These are phyloP conservation scores for Trichosporon sp. DNA, from an alignment of 1,284 basidiomycete species.

Conservation along the genomic window DNA sequence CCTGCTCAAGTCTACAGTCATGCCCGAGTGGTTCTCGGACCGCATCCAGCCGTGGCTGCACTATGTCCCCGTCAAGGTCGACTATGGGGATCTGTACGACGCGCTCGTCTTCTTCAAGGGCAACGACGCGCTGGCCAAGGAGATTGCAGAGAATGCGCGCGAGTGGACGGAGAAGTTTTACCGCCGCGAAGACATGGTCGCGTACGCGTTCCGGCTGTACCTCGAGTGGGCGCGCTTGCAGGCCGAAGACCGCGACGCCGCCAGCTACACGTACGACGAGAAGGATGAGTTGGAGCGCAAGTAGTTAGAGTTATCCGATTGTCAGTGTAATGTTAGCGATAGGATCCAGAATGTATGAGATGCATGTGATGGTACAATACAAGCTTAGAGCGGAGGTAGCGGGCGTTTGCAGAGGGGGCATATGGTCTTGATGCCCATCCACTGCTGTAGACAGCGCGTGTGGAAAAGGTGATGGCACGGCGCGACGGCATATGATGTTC, in stretches of 20 bases:
- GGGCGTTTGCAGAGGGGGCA: conserved; percentile 83
- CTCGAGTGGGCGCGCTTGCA: conserved; percentile 52
- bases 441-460: conserved; percentile 78
- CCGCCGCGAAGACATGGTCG: conserved; percentile 53
- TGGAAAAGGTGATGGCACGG: conserved; percentile 89
- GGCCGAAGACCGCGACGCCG: conserved; percentile 31
- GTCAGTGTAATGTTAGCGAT: background rate
- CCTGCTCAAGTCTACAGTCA: conserved; percentile 52
- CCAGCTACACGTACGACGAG: conserved; percentile 44
- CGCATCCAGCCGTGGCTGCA: conserved; percentile 58
- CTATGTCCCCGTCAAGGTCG: conserved; percentile 57
- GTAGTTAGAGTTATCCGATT: background rate
- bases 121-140: conserved; percentile 49
- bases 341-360: background rate
- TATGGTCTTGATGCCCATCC: conserved; percentile 89
- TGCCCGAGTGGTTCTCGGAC: conserved; percentile 57
- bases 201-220: conserved; percentile 52
- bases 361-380: conserved; percentile 3
- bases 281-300: conserved; percentile 34
- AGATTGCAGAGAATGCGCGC: conserved; percentile 53
- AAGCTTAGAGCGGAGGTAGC: conserved; percentile 68
- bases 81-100: conserved; percentile 57
- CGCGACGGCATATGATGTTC: conserved; percentile 70
- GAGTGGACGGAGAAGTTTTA: conserved; percentile 54
- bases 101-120: conserved; percentile 50